Base-by-base conservation (phyloP, 306 rosid genomes). In the Vigna radiata region DNA sequence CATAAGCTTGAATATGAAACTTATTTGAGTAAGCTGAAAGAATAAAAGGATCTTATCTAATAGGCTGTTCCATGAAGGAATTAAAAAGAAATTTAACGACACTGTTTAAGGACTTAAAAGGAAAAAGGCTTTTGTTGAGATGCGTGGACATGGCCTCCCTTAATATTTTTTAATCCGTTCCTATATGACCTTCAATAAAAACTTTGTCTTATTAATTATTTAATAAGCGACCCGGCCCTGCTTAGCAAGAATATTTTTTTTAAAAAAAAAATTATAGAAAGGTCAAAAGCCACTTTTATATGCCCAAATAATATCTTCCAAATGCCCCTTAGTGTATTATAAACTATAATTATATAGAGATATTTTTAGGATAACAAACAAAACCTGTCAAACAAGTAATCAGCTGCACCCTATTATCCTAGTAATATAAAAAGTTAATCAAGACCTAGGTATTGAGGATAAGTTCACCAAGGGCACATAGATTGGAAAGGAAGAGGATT, bases 361-460 rank as follows among this genome's bases (percentile, higher is more conserved):
- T n/a, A n/a, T n/a, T 16, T 62, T 16, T 16, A 7, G 69, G 49
- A 33, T 61, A 54, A 27, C 49, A 13, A 17, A 29, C 14, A 53
- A 46, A 3, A 18, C 17, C 16, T 29, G 49, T 7, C 29, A 77
- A 77, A 55, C 81, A 68, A 44, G 60, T 18, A 56, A 70, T 77
- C 48, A 55, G 15, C 39, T 56, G 60, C 54, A 78, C 10, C 29
- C 15, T 17, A 52, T 4, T 33, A 49, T 52, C 62, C 50, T 31
- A 47, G 44, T 29, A 31, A 60, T n/a, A 47, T 46, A 39, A 21
- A 69, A 58, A 48, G 56, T 33, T 58, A 17, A 10, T 33, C 53
- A 19, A 49, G 54, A 11, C 12, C 21, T 37, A 37, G 59, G 49
- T 48, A 47, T 60, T 10, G 29, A 44, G 46, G 39, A 54, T 8